phyloP scores from a whole-genome alignment of 1,284 basidiomycete genomes.

The Peniophora sp. region DNA sequence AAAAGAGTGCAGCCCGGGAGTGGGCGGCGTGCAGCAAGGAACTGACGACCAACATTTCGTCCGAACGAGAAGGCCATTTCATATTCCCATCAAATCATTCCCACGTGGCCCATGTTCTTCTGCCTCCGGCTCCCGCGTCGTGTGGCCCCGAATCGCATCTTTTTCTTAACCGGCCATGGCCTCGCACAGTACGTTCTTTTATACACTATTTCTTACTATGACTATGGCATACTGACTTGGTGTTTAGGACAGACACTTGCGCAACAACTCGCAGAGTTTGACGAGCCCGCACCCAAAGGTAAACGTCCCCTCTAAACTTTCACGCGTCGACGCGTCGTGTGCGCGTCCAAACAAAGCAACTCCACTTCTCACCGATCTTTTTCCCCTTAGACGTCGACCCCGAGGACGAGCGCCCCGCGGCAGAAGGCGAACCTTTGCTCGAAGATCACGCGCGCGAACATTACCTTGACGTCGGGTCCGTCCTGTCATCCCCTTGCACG shows the following conservation, averaged over 20 bases:
- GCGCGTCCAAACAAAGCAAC: too few species aligned
- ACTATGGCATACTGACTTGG: conserved; percentile 8
- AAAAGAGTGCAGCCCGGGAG: neutral
- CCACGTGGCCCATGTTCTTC: neutral
- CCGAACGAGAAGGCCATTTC: neutral
- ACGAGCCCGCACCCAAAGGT: conserved; percentile 65
- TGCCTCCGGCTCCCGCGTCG: too few species aligned
- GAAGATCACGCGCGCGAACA: conserved; percentile 51
- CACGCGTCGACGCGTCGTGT: conserved; percentile 6
- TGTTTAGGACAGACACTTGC: conserved; percentile 57
- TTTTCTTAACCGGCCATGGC: conserved; percentile 10
- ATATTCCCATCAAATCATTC: neutral
- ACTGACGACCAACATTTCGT: too few species aligned
- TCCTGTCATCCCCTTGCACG: conserved; percentile 14
- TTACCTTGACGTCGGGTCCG: conserved; percentile 79
- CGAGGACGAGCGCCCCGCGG: conserved; percentile 46
- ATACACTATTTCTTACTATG: conserved; percentile 7
- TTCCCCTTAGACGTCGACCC: conserved; percentile 63
- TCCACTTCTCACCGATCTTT: conserved; percentile 10
- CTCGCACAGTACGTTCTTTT: conserved; percentile 9
- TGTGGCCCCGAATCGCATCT: too few species aligned
- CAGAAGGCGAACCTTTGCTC: neutral
- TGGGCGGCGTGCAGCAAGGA: neutral
- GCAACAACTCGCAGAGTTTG: conserved; percentile 75
- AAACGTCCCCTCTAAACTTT: conserved; percentile 14